Conservation (phyloP, 192 early-diverging fungal species). For the Coemansia reversa region DNA sequence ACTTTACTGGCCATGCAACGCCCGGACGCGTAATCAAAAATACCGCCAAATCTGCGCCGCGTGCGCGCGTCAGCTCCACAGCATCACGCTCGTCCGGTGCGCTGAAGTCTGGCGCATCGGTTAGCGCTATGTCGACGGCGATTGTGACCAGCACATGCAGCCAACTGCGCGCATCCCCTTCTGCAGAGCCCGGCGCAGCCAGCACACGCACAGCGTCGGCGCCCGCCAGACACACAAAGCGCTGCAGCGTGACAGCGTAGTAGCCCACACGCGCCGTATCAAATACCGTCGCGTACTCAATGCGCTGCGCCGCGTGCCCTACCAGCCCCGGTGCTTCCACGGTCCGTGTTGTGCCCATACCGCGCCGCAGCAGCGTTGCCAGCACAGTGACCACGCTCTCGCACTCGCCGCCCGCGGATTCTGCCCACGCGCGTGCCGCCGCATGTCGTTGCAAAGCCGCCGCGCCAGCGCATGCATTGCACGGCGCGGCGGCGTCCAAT, state of each 20-base stretch:
- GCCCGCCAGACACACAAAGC: conserved; percentile 28
- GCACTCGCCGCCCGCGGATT: conserved; percentile 24
- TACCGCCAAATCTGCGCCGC: conserved; percentile 22
- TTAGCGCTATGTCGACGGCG: conserved; percentile 30
- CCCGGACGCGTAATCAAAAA: conserved; percentile 11
- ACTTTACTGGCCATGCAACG: conserved; percentile 25
- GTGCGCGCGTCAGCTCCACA: conserved; percentile 24
- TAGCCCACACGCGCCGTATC: conserved; percentile 30
- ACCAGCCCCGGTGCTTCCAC: conserved; percentile 10
- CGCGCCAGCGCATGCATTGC: conserved; percentile 3
- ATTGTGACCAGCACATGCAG: conserved; percentile 21
- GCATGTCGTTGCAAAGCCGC: conserved; percentile 12
- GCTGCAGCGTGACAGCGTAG: conserved; percentile 26
- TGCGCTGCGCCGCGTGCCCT: conserved; percentile 24
- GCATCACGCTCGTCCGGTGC: background rate
- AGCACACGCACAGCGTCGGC: conserved; percentile 9
- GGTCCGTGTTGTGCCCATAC: conserved; percentile 20
- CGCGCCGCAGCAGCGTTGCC: conserved; percentile 34
- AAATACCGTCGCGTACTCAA: conserved; percentile 22
- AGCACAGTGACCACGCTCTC: conserved; percentile 31
- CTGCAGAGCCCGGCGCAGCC: too few species aligned
- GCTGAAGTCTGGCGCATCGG: conserved; percentile 15
- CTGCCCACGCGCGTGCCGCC: conserved; percentile 44
- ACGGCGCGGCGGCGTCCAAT: conserved; percentile 56
- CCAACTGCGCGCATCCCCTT: conserved; percentile 11